These are phyloP conservation scores for Oxyria digyna DNA, from an alignment of 148 eudicot species.

Conservation along the genomic window DNA sequence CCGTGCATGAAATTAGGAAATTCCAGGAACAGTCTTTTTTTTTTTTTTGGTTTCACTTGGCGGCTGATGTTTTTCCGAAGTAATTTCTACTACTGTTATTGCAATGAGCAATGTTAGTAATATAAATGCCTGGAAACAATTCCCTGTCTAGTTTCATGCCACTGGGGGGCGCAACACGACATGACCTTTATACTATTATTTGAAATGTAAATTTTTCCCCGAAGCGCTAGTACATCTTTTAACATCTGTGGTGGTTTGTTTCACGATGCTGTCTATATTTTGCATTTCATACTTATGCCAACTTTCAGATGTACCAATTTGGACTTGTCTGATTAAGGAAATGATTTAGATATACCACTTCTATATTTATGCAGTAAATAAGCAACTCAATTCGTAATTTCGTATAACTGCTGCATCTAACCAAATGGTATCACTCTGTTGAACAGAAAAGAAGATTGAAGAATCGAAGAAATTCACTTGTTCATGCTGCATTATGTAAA, in stretches of 20 bases:
- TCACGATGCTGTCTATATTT: background rate
- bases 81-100: background rate
- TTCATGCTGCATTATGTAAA: constrained; percentile 69
- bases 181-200: no score
- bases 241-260: no score
- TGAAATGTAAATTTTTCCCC: no score
- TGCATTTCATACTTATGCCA: background rate
- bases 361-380: no score
- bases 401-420: background rate
- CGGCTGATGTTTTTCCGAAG: background rate
- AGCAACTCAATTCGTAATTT: no score
- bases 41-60: background rate
- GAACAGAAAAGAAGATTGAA: constrained; percentile 84
- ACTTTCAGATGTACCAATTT: background rate
- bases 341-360: no score
- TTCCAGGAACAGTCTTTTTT: background rate
- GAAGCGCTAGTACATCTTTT: no score
- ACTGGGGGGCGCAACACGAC: no score
- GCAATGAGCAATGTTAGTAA: background rate
- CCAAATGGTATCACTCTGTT: constrained; percentile 1
- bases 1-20: background rate
- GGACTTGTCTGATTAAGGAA: no score
- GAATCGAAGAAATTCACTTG: constrained; percentile 58
- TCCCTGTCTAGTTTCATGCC: background rate
- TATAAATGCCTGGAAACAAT: background rate